phyloP scores from a whole-genome alignment of 2,329 filamentous ascomycete genomes.

The Xenosphaeropsis pyriputrescens region DNA sequence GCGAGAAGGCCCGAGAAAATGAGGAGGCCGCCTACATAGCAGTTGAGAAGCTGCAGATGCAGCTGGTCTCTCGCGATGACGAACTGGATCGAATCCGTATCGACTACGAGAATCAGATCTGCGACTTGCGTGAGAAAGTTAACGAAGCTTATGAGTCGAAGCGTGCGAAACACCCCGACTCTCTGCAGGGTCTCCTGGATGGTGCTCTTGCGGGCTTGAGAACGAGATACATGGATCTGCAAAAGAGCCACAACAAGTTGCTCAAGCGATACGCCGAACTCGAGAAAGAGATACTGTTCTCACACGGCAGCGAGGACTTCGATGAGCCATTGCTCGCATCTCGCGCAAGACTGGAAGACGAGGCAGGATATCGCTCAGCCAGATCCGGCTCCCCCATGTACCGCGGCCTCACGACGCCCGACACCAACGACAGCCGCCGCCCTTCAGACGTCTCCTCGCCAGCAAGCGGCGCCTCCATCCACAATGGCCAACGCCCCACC shows the following conservation, averaged over 20 bases:
- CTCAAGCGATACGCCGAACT: slow-evolving; percentile 33
- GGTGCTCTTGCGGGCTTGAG: slow-evolving; percentile 29
- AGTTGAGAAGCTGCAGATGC: slow-evolving; percentile 41
- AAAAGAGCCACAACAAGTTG: slow-evolving; percentile 34
- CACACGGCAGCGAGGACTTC: slow-evolving; percentile 11
- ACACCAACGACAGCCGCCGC: not conserved
- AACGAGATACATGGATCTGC: slow-evolving; percentile 29
- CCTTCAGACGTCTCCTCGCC: not conserved
- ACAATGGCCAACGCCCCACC: slow-evolving; percentile 1
- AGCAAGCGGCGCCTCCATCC: not conserved
- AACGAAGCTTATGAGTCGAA: not conserved
- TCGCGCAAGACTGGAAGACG: not conserved
- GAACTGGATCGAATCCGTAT: slow-evolving; percentile 25
- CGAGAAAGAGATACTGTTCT: slow-evolving; percentile 23
- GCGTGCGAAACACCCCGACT: not conserved
- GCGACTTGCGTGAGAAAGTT: slow-evolving; percentile 23
- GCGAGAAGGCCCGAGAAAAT: slow-evolving; percentile 38
- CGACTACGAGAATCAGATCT: slow-evolving; percentile 31
- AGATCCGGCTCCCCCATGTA: not conserved
- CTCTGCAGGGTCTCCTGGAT: slow-evolving; percentile 29
- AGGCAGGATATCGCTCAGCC: not conserved
- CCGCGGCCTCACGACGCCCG: not conserved
- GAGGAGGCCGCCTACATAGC: slow-evolving; percentile 43
- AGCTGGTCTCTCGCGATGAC: slow-evolving; percentile 34
- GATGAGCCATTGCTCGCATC: slow-evolving; percentile 5